These are phyloP conservation scores for Bryum argenteum DNA, from an alignment of 225 moss, liverwort and hornwort species.

Conservation along the genomic window DNA sequence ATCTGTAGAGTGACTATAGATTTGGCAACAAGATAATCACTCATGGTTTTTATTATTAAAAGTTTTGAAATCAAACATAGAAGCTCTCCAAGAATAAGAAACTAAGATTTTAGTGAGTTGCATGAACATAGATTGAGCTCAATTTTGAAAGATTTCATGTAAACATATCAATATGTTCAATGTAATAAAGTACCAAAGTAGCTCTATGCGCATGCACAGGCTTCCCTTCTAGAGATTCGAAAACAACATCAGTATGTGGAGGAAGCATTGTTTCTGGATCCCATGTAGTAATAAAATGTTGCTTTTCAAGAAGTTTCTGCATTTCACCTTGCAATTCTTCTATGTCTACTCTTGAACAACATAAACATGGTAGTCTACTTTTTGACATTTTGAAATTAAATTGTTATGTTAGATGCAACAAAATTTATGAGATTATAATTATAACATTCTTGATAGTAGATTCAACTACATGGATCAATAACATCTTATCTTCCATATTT, in stretches of 20 bases:
- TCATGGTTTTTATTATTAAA: too few species aligned
- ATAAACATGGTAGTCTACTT: constrained; percentile 30
- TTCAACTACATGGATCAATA: too few species aligned
- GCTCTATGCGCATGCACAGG: constrained; percentile 34
- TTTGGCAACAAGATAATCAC: too few species aligned
- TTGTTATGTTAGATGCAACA: not conserved
- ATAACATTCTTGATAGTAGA: too few species aligned
- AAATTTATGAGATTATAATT: too few species aligned
- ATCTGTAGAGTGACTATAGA: too few species aligned
- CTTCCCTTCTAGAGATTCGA: constrained; percentile 29
- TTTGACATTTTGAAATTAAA: constrained; percentile 2
- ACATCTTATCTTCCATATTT: too few species aligned
- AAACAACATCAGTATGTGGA: constrained; percentile 35
- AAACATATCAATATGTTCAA: not conserved
- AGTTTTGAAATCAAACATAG: too few species aligned
- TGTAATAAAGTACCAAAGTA: constrained; percentile 29
- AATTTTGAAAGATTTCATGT: fast-evolving
- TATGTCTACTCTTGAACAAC: constrained; percentile 35
- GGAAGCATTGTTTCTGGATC: constrained; percentile 40
- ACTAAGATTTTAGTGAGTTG: too few species aligned
- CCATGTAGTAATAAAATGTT: constrained; percentile 44
- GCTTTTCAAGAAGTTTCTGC: constrained; percentile 36
- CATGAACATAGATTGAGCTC: too few species aligned
- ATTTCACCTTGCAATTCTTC: constrained; percentile 41
- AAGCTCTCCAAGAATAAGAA: too few species aligned